phyloP scores from a whole-genome alignment of 495 filamentous ascomycete species.

The Penicillium fimorum region DNA sequence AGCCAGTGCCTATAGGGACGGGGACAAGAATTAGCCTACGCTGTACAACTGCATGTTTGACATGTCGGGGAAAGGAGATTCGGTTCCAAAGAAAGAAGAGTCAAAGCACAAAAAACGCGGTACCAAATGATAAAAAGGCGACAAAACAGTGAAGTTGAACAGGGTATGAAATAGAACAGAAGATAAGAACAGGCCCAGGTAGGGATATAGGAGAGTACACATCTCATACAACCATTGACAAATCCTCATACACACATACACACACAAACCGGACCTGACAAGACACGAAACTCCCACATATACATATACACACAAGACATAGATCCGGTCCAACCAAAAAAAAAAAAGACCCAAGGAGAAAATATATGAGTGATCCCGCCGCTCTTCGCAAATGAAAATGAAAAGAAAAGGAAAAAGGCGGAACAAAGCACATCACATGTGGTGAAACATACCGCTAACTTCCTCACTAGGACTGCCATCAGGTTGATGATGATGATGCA shows the following conservation, averaged over 20 bases:
- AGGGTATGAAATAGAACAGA: constrained; percentile 32
- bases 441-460: constrained; percentile 93
- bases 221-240: constrained; percentile 20
- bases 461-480: constrained; percentile 77
- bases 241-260: constrained; percentile 8
- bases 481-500: constrained; percentile 78
- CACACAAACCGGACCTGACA: not conserved
- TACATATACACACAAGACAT: constrained; percentile 22
- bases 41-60: constrained; percentile 23
- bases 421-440: constrained; percentile 52
- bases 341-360: constrained; percentile 11
- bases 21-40: constrained; percentile 46
- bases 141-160: constrained; percentile 25
- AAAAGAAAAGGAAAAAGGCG: constrained; percentile 19
- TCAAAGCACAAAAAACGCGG: constrained; percentile 21
- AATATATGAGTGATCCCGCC: constrained; percentile 23
- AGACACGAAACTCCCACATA: constrained; percentile 16
- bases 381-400: constrained; percentile 14
- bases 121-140: constrained; percentile 23
- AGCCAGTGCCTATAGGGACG: constrained; percentile 41
- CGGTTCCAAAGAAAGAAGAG: constrained; percentile 19
- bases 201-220: constrained; percentile 26
- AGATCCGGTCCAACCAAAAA: constrained; percentile 12
- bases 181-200: constrained; percentile 21
- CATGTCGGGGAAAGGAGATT: constrained; percentile 17